Percentiles rank a stretch among this genome's conserved stretches.
Conservation (phyloP, 1,284 basidiomycete genomes). For the Cutaneotrichosporon mucoides region DNA sequence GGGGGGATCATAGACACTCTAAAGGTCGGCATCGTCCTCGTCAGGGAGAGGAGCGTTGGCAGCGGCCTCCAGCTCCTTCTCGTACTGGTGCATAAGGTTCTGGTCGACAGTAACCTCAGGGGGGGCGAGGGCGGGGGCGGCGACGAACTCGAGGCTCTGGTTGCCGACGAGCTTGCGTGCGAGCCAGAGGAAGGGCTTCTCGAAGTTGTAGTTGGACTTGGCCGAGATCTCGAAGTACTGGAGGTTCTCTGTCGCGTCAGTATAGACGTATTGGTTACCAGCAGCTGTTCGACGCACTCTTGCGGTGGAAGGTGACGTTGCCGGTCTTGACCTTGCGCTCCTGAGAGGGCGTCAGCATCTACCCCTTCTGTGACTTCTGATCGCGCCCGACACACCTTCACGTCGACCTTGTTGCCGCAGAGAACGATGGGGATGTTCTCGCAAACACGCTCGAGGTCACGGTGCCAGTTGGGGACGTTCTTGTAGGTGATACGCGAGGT, state of each 20-base stretch:
- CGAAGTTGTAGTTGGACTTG: slow-evolving; percentile 99
- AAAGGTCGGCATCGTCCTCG: slow-evolving; percentile 50
- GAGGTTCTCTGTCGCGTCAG: slow-evolving; percentile 64
- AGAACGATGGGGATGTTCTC: slow-evolving; percentile 70
- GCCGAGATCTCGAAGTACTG: slow-evolving; percentile 99
- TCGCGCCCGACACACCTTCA: slow-evolving; percentile 68
- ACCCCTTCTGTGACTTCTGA: neutral
- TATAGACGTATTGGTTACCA: neutral
- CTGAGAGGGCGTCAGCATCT: slow-evolving; percentile 51
- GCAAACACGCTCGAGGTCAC: slow-evolving; percentile 91
- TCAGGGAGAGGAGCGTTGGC: slow-evolving; percentile 49
- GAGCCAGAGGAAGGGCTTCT: slow-evolving; percentile 99
- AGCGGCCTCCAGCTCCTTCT: slow-evolving; percentile 70
- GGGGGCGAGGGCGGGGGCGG: slow-evolving; percentile 91
- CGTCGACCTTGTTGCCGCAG: slow-evolving; percentile 99
- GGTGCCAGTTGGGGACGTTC: slow-evolving; percentile 99
- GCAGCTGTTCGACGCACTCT: slow-evolving; percentile 56
- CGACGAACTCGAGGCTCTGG: slow-evolving; percentile 85
- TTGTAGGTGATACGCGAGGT: slow-evolving; percentile 99
- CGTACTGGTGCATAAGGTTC: slow-evolving; percentile 69
- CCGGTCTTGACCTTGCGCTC: slow-evolving; percentile 99
- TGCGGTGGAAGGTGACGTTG: slow-evolving; percentile 98
- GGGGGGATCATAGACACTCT: slow-evolving; percentile 13
- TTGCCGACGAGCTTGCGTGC: slow-evolving; percentile 97
- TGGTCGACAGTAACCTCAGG: slow-evolving; percentile 87